phyloP scores from a whole-genome alignment of 169 alveolate genomes.

The Pseudocohnilembus persalinus region DNA sequence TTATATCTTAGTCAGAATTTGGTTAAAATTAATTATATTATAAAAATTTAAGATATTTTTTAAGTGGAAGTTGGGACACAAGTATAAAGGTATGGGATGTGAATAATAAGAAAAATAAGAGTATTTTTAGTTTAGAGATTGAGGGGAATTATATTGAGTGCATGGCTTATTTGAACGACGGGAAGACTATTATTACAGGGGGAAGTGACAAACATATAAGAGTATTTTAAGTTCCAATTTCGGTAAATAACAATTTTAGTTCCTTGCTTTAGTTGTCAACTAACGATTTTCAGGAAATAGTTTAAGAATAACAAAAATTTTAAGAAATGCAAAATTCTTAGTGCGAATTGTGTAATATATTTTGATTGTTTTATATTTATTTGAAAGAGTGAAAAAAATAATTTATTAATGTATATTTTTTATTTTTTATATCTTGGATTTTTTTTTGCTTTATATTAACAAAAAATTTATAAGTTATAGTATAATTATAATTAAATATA shows the following conservation, averaged over 20 bases:
- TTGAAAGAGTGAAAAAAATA: too few species aligned
- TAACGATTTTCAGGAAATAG: not conserved
- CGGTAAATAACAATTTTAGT: too few species aligned
- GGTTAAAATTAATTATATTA: too few species aligned
- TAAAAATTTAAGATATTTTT: not conserved
- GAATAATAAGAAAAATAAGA: too few species aligned
- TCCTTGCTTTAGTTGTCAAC: not conserved
- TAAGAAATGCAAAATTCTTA: too few species aligned
- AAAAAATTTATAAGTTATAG: too few species aligned
- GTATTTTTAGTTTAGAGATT: not conserved
- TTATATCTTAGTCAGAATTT: too few species aligned
- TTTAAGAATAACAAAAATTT: too few species aligned
- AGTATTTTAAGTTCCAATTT: not conserved
- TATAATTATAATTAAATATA: too few species aligned
- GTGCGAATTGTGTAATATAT: not conserved
- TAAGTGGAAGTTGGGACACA: constrained; percentile 22
- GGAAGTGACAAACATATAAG: constrained; percentile 7
- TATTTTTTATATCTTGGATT: too few species aligned
- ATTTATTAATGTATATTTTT: too few species aligned
- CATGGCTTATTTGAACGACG: constrained; percentile 21
- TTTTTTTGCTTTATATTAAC: too few species aligned
- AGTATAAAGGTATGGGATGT: constrained; percentile 20
- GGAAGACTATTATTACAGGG: constrained; percentile 19
- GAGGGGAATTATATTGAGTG: not conserved
- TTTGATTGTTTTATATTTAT: not conserved